Percentiles rank a stretch among this genome's conserved stretches.
These are phyloP conservation scores for Alternaria sp. DNA, from an alignment of 2,329 filamentous ascomycete genomes.

Conservation along the genomic window DNA sequence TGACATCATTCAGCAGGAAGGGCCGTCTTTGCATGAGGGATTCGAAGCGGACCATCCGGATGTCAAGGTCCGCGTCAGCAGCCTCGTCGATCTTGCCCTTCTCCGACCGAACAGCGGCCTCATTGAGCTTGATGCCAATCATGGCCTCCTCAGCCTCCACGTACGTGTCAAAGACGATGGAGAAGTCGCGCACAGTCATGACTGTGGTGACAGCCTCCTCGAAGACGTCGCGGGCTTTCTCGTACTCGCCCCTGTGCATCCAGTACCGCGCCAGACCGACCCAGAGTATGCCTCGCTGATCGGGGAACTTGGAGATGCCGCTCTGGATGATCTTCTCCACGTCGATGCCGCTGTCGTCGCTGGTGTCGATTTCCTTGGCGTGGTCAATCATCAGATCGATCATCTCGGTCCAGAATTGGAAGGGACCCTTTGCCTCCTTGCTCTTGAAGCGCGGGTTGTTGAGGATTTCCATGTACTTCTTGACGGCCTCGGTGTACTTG, in stretches of 20 bases:
- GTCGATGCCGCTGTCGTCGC: constrained; percentile 81
- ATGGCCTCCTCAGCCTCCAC: constrained; percentile 97
- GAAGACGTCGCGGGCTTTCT: constrained; percentile 89
- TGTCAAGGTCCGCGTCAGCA: constrained; percentile 92
- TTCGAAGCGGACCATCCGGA: constrained; percentile 97
- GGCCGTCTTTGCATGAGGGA: constrained; percentile 96
- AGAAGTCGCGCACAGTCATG: constrained; percentile 98
- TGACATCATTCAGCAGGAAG: constrained; percentile 94
- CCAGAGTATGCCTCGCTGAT: constrained; percentile 95
- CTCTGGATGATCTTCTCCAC: constrained; percentile 92
- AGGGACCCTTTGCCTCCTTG: constrained; percentile 92
- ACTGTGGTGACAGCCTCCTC: constrained; percentile 97
- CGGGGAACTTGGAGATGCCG: constrained; percentile 86
- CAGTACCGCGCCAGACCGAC: constrained; percentile 94
- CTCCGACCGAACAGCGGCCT: constrained; percentile 78
- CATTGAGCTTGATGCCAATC: constrained; percentile 88
- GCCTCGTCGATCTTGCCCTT: constrained; percentile 79
- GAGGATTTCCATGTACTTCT: constrained; percentile 88
- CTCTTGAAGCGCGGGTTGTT: constrained; percentile 91
- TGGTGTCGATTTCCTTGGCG: constrained; percentile 82
- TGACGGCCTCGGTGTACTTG: constrained; percentile 88
- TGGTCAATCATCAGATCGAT: constrained; percentile 91
- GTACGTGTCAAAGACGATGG: constrained; percentile 94
- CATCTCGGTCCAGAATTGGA: constrained; percentile 98
- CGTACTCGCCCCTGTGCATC: constrained; percentile 91